These are phyloP conservation scores for Podila clonocystis DNA, from an alignment of 192 early-diverging fungal genomes.

Conservation along the genomic window DNA sequence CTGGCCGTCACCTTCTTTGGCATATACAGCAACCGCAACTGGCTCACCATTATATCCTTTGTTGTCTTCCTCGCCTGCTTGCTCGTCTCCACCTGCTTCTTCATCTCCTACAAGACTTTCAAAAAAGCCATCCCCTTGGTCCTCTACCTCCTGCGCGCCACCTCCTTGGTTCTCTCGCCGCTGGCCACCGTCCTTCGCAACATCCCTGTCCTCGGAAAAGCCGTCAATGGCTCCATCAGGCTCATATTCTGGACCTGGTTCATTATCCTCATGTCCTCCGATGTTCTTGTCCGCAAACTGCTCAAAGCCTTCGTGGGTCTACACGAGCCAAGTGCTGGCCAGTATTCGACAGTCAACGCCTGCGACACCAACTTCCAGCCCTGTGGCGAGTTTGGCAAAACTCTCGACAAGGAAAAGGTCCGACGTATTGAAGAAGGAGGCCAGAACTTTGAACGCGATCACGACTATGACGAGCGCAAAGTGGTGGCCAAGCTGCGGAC, in stretches of 20 bases:
- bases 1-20: constrained; percentile 33
- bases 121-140: constrained; percentile 39
- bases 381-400: constrained; percentile 49
- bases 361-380: constrained; percentile 53
- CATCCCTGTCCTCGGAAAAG: constrained; percentile 40
- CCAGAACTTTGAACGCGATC: constrained; percentile 40
- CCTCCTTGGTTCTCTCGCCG: constrained; percentile 32
- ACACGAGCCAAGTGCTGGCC: constrained; percentile 42
- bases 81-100: constrained; percentile 43
- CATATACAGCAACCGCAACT: constrained; percentile 27
- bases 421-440: constrained; percentile 42
- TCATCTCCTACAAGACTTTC: constrained; percentile 46
- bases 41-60: constrained; percentile 41
- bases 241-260: constrained; percentile 46
- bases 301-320: constrained; percentile 47
- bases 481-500: constrained; percentile 8
- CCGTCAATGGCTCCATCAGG: constrained; percentile 41
- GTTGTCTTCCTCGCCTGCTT: constrained; percentile 33
- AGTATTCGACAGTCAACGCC: constrained; percentile 48
- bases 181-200: constrained; percentile 30
- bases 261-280: constrained; percentile 44
- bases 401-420: constrained; percentile 40
- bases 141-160: constrained; percentile 24
- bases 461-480: constrained; percentile 41
- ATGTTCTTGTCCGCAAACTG: constrained; percentile 38